Base-by-base conservation (phyloP, 1,284 basidiomycete species). In the Fereydounia khargensis region DNA sequence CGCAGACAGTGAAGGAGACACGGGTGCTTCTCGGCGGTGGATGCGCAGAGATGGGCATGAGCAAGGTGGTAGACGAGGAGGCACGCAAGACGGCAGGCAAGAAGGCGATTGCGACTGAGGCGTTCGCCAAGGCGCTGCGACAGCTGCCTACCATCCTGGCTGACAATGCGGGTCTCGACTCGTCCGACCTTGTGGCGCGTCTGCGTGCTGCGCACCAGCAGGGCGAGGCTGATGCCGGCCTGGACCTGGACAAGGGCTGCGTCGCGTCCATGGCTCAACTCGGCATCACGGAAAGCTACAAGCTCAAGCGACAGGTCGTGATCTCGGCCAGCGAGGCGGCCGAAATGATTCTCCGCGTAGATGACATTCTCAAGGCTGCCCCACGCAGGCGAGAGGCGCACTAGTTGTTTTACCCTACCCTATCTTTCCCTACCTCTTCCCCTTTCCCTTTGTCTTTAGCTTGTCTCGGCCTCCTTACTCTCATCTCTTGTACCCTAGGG, bases 41-140 rank as follows among this genome's bases (percentile, higher is more conserved):
- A 22, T 98, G 92, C 76, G 86, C 91, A 1, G 95, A 98, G 80
- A 98, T 95, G 90, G 78, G 90, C 60, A 98, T 99, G 95, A 86
- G 85, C 70, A 91, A 88, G 70, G 87, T 87, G 1, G 89, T 95
- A 7, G 95, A 98, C 42, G 89, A 91, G 74, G 87, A 83, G 30
- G 89, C 89, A 7, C 82, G 87, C 55, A 83, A 82, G 50, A 85
- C 92, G 23, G 85, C 86, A 68, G 95, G 95, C 4, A 98, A 98
- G 81, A 91, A 92, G 79, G 91, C 92, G 1, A 85, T 98, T 52
- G 94, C 95, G 2, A 87, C 88, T 1, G 95, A 98, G 78, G 84
- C 87, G 4, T 99, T 98, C 70, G 85, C 84, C 3, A 81, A 85
- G 20, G 95, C 95, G 1, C 80, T 99, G 48, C 81, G 92, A 50